These are phyloP conservation scores for Echium plantagineum DNA, from an alignment of 257 asterid genomes.

Conservation along the genomic window DNA sequence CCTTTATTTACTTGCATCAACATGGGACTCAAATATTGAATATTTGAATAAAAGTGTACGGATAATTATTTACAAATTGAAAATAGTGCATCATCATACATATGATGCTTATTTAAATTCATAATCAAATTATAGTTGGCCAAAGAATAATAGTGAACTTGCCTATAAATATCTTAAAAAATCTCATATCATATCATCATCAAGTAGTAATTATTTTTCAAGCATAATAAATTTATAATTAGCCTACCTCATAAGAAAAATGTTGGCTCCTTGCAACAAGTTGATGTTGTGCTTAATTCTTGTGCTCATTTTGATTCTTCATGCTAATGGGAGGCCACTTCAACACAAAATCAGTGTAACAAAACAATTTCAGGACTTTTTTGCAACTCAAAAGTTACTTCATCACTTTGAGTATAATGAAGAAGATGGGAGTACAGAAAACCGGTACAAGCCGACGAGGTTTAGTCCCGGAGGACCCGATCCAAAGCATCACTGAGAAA, in stretches of 20 bases:
- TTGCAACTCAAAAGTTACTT: conserved; percentile 9
- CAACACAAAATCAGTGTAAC: not conserved
- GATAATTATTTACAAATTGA: too few species aligned
- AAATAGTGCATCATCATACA: not conserved
- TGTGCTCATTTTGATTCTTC: conserved; percentile 10
- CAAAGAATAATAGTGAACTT: not conserved
- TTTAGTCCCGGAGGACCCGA: conserved; percentile 49
- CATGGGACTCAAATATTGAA: not conserved
- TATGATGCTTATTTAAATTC: not conserved
- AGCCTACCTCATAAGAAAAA: conserved; percentile 1
- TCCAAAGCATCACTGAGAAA: conserved; percentile 32
- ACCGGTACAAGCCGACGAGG: conserved; percentile 18
- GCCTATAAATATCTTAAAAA: conserved; percentile 19
- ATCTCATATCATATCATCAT: not conserved
- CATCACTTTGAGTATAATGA: conserved; percentile 6
- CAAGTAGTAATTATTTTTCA: not conserved
- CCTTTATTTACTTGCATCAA: not conserved
- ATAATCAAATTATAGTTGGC: not conserved
- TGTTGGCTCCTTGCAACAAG: conserved; percentile 13
- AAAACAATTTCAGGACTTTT: conserved; percentile 22
- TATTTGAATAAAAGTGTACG: not conserved
- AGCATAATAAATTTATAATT: not conserved
- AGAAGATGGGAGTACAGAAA: conserved; percentile 4
- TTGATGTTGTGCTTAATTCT: conserved; percentile 19
- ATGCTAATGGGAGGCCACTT: conserved; percentile 14